Conservation (phyloP, 2,329 filamentous ascomycete species). For the Mariannaea elegans region DNA sequence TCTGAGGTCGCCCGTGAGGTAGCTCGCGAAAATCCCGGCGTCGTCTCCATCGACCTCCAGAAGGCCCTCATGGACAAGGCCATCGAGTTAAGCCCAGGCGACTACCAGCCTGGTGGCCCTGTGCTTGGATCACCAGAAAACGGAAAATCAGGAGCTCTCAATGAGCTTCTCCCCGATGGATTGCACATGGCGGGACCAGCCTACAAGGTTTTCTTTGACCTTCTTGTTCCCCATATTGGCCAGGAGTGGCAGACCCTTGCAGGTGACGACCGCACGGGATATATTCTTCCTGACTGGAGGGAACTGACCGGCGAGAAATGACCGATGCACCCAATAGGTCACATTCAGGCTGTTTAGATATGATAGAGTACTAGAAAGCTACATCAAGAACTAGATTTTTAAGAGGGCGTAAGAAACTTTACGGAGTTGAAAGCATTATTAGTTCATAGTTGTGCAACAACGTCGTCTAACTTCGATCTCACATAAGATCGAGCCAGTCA, state of each 20-base stretch:
- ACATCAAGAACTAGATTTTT: no score
- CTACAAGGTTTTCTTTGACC: conserved; percentile 62
- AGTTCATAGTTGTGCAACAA: no score
- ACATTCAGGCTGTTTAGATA: background rate
- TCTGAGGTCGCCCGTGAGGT: conserved; percentile 69
- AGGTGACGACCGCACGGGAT: conserved; percentile 50
- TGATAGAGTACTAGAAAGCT: background rate
- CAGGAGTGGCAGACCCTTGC: conserved; percentile 50
- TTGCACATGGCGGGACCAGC: conserved; percentile 64
- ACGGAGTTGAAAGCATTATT: no score
- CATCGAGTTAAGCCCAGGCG: conserved; percentile 64
- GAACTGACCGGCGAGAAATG: conserved; percentile 25
- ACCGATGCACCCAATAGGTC: background rate
- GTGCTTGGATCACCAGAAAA: conserved; percentile 60
- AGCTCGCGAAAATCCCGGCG: conserved; percentile 72
- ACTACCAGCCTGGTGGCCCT: conserved; percentile 60
- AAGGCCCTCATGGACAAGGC: conserved; percentile 77
- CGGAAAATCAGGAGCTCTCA: conserved; percentile 60
- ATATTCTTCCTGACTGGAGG: conserved; percentile 61
- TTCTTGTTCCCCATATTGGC: conserved; percentile 58
- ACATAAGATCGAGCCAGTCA: no score
- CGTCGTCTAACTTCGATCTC: no score
- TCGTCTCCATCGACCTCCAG: conserved; percentile 83
- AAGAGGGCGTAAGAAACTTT: no score
- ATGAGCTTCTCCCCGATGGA: conserved; percentile 64